These are phyloP conservation scores for Trifolium dubium DNA, from an alignment of 306 rosid genomes.

Conservation along the genomic window DNA sequence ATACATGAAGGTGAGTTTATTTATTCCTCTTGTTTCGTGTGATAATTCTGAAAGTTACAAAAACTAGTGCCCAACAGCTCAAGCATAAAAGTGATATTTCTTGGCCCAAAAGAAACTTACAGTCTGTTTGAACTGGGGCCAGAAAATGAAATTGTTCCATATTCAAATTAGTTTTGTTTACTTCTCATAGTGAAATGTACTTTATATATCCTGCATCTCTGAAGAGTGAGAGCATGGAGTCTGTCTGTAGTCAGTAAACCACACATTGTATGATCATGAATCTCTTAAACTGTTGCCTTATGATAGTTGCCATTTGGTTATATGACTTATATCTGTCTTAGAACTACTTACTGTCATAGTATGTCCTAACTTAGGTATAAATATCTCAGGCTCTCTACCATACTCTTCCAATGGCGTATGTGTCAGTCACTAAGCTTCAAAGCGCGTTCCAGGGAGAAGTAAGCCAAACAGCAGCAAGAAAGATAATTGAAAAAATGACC, in stretches of 20 bases:
- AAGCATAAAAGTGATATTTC: slow-evolving; percentile 16
- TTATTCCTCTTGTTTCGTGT: slow-evolving; percentile 6
- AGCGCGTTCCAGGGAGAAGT: slow-evolving; percentile 75
- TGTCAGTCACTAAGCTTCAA: slow-evolving; percentile 75
- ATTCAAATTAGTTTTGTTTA: background rate
- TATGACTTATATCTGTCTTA: background rate
- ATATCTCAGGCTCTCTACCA: slow-evolving; percentile 76
- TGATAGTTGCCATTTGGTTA: slow-evolving; percentile 13
- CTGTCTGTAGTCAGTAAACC: slow-evolving; percentile 4
- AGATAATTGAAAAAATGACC: slow-evolving; percentile 72
- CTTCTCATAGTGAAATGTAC: slow-evolving; percentile 25
- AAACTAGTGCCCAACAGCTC: slow-evolving; percentile 16
- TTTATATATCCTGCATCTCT: slow-evolving; percentile 17
- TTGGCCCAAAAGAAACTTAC: slow-evolving; percentile 24
- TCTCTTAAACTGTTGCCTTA: slow-evolving; percentile 13
- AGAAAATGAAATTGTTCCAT: slow-evolving; percentile 17
- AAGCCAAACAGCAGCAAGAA: slow-evolving; percentile 65
- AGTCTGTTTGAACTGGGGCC: slow-evolving; percentile 13
- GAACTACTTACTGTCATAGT: slow-evolving; percentile 14
- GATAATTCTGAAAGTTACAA: slow-evolving; percentile 22
- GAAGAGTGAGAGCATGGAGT: slow-evolving; percentile 22
- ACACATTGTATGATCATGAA: background rate
- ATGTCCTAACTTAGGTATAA: slow-evolving; percentile 28
- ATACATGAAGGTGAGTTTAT: slow-evolving; percentile 71
- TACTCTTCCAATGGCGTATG: slow-evolving; percentile 77